Base-by-base conservation (phyloP, 306 rosid genomes). In the Bauhinia variegata region DNA sequence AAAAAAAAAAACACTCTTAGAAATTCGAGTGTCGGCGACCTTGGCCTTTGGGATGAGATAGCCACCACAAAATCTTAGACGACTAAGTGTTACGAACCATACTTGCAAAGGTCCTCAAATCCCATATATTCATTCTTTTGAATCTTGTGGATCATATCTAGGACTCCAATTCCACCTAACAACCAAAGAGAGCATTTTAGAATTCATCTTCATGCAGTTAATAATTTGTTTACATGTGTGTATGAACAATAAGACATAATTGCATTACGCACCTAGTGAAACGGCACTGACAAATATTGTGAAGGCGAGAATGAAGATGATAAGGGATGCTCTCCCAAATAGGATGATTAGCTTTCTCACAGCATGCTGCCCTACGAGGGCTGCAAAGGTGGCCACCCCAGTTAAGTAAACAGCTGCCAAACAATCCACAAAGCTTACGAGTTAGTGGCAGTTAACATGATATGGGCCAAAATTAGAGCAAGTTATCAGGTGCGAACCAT, bases 101-200 rank as follows among this genome's bases (percentile, higher is more conserved):
- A 84, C 41, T 79, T 88, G 96, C 98, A 92, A 36, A 92, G 83
- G 72, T 89, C 74, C 73, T 86, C 91, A 44, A 89, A 92, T 47
- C 98, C 98, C 98, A 92, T 89, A 61, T 89, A 89, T 30, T 84
- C 93, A 11, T 84, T 44, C 44, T 13, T 75, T 33, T 73, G 30
- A 44, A 87, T 78, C 86, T 82, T 85, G 36, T 54, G 54, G 17
- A 89, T 55, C 86, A 85, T 82, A 59, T 84, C 79, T 76, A 75
- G 65, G 54, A 92, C 80, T 54, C 98, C 96, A 31, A 92, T 89
- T 55, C 98, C 98, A 52, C 98, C 98, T 92, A 65, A 30, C 53
- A 75, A 59, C 6, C 23, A 33, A 60, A 38, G 14, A 71, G 8
- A 33, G 42, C 19, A 36, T 44, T 33, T 67, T 30, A 67, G 65